Evolutionary conservation across 2,329 filamentous ascomycete genomes (phyloP).

Genomic region (Botrytis squamosa): DNA sequence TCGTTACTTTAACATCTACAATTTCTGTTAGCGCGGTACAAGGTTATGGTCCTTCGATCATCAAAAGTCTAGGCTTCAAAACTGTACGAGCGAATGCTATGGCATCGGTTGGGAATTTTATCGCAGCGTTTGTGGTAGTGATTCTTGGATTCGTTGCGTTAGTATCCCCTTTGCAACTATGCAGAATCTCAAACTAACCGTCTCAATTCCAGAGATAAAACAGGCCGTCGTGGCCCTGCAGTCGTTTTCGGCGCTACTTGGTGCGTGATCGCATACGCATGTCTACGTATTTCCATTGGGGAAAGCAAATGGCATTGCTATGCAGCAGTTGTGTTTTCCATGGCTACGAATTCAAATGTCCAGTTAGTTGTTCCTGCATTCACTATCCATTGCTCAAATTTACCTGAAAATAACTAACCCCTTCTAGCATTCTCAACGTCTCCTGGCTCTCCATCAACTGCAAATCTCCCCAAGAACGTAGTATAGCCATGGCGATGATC

Average conservation of each 20-base stretch:
- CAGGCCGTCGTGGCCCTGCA: not conserved
- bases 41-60: not conserved
- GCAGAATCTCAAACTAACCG: not conserved
- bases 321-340: not conserved
- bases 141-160: not conserved
- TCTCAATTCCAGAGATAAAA: not conserved
- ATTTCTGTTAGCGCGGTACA: not conserved
- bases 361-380: not conserved
- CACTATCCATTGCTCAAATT: not conserved
- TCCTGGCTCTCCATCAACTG: not conserved
- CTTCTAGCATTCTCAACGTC: not conserved
- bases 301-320: not conserved
- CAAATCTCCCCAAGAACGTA: not conserved
- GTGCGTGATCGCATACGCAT: not conserved
- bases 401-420: fast-evolving
- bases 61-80: not conserved
- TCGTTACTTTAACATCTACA: not conserved
- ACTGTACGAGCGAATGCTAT: not conserved
- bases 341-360: not conserved
- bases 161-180: not conserved
- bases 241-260: not conserved
- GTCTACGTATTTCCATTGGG: not conserved
- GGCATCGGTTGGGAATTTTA: not conserved
- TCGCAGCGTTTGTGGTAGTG: not conserved
- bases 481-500: not conserved